Percentiles rank a stretch among this genome's conserved stretches.
phyloP scores from a whole-genome alignment of 2,329 filamentous ascomycete species.

The Fusarium tanahbumbuense region DNA sequence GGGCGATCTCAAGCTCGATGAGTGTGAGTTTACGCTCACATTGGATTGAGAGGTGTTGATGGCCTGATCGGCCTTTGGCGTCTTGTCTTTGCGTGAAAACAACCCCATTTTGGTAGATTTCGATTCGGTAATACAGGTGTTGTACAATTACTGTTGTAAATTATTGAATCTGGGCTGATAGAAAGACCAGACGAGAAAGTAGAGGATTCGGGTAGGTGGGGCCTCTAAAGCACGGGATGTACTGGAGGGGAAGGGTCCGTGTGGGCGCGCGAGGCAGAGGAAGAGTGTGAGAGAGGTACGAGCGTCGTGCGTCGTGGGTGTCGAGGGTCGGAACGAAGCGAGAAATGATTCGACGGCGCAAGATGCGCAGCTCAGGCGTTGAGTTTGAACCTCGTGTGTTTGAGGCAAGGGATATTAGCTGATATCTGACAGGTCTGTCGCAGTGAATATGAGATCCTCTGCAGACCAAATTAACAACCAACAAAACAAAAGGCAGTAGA shows the following conservation, averaged over 20 bases:
- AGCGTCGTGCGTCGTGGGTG: conserved; percentile 39
- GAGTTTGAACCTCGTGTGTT: conserved; percentile 20
- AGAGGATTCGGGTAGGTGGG: conserved; percentile 40
- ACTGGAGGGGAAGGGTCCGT: conserved; percentile 42
- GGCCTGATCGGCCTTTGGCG: conserved; percentile 56
- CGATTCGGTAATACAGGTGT: conserved; percentile 16
- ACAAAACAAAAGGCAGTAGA: conserved; percentile 30
- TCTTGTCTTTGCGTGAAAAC: conserved; percentile 67
- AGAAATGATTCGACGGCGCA: conserved; percentile 37
- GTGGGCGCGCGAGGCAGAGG: conserved; percentile 26
- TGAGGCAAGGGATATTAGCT: conserved; percentile 39
- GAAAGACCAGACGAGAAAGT: conserved; percentile 36
- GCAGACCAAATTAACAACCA: conserved; percentile 26
- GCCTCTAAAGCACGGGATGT: conserved; percentile 26
- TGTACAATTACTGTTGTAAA: conserved; percentile 23
- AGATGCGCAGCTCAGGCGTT: conserved; percentile 35
- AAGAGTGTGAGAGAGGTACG: conserved; percentile 37
- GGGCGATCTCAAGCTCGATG: conserved; percentile 55
- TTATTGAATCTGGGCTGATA: conserved; percentile 39
- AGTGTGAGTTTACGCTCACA: conserved; percentile 63
- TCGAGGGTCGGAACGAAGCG: conserved; percentile 41
- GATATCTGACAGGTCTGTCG: conserved; percentile 24
- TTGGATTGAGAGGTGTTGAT: conserved; percentile 61
- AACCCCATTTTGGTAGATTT: conserved; percentile 61
- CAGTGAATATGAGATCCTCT: conserved; percentile 16